Base-by-base conservation (phyloP, 2,329 filamentous ascomycete species). In the Sphaerulina musiva region DNA sequence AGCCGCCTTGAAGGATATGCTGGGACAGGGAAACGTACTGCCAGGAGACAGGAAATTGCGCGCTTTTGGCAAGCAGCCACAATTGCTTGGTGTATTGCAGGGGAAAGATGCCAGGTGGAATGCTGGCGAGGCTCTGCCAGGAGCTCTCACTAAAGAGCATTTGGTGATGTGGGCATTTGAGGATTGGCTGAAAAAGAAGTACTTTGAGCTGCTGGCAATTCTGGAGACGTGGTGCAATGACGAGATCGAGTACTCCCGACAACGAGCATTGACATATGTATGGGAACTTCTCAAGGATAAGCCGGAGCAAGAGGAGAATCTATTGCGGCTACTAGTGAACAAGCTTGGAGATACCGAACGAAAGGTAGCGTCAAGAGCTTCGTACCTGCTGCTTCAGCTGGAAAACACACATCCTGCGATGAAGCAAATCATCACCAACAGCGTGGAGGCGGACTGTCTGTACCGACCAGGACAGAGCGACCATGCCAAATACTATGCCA, bases 271-370 rank as follows among this genome's bases (percentile, higher is more conserved):
- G 43, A 93, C 90, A 61, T 95, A 95, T 65, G 86, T 97, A 38
- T 97, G 85, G 68, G 90, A 92, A 59, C 76, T 98, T 39, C 76
- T 98, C 57, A 93, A 89, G 70, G 91, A 95, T 70, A 98, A 95
- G 73, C 92, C 93, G 0, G 93, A 98, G 71, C 93, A 98, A 68
- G 93, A 98, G 71, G 86, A 92, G 52, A 98, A 98, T 69, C 75
- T 98, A 59, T 76, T 98, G 57, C 84, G 92, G 51, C 76, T 98
- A 53, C 75, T 98, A 54, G 89, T 98, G 62, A 97, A 97, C 76
- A 98, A 98, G 72, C 81, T 98, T 26, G 92, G 95, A 64, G 93
- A 98, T 68, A 88, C 87, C 43, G 89, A 95, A 61, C 90, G 90
- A 69, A 98, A 97, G 72, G 95, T 98, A 64, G 86, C 93, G 1